A percentile compares a stretch with the other conserved stretches of the same genome.
Evolutionary conservation across 108 stramenopile genomes (phyloP).

Genomic region (Nannochloropsis oceanica): DNA sequence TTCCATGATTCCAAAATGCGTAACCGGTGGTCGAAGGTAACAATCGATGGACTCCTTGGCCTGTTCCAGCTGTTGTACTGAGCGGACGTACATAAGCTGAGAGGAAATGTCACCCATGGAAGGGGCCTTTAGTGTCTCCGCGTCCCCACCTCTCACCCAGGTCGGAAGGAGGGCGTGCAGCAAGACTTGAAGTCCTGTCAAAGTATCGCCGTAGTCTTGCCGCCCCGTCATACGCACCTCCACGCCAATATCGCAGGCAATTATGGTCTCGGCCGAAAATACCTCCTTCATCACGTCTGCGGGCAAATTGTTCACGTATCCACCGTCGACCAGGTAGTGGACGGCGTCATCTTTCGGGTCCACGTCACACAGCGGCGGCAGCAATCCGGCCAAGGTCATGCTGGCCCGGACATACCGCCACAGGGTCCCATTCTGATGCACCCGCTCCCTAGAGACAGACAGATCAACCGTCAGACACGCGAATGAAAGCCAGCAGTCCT

Average conservation of each 20-base stretch:
- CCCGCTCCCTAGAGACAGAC: background rate
- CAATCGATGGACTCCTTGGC: background rate
- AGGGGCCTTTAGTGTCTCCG: background rate
- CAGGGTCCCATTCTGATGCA: conserved; percentile 38
- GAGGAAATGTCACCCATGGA: background rate
- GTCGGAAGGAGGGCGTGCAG: background rate
- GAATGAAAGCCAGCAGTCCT: conserved; percentile 49
- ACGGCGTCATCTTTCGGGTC: background rate
- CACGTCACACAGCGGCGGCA: conserved; percentile 47
- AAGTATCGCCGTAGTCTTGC: conserved; percentile 40
- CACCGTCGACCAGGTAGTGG: conserved; percentile 46
- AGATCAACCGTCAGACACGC: conserved; percentile 47
- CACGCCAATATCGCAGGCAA: conserved; percentile 42
- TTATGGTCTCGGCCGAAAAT: conserved; percentile 41
- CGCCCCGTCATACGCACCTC: conserved; percentile 26
- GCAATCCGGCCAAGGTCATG: conserved; percentile 46
- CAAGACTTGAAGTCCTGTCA: conserved; percentile 42
- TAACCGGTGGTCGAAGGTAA: background rate
- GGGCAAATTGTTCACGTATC: conserved; percentile 47
- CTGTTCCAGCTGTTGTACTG: background rate
- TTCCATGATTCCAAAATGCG: background rate
- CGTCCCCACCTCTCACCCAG: background rate
- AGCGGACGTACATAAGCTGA: background rate
- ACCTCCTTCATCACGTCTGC: conserved; percentile 43
- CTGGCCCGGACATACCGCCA: conserved; percentile 49